These are phyloP conservation scores for Acer yangbiense DNA, from an alignment of 345 rosid genomes.

Conservation along the genomic window DNA sequence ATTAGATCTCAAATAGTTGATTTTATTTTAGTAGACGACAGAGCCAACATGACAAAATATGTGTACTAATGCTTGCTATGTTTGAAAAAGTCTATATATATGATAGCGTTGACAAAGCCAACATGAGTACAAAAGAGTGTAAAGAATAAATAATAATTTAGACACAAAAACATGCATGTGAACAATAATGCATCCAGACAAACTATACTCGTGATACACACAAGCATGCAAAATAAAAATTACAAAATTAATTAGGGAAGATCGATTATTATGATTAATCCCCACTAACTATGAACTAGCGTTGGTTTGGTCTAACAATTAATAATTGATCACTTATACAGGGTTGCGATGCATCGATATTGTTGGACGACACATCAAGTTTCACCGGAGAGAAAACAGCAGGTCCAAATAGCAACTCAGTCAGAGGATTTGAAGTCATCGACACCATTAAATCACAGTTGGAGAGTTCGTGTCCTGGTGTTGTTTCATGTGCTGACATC, in stretches of 20 bases:
- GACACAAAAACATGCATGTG: not conserved
- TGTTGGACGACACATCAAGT: conserved; percentile 47
- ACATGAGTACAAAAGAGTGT: no score
- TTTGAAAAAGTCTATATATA: not conserved
- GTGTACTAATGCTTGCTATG: no score
- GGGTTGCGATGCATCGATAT: conserved; percentile 56
- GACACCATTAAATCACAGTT: conserved; percentile 47
- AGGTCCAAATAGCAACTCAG: conserved; percentile 37
- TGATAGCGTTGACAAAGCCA: not conserved
- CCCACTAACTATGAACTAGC: not conserved
- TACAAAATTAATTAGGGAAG: no score
- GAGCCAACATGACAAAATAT: not conserved
- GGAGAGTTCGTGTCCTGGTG: conserved; percentile 37
- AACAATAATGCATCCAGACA: not conserved
- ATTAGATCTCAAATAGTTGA: not conserved
- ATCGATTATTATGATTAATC: no score
- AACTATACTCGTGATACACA: no score
- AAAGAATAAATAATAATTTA: no score
- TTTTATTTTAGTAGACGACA: not conserved
- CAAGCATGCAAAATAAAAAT: no score
- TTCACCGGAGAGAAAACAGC: conserved; percentile 50
- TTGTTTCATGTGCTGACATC: conserved; percentile 59
- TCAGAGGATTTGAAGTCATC: conserved; percentile 48
- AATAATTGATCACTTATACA: not conserved
- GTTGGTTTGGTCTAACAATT: not conserved